These are phyloP conservation scores for Phytophthora sojae DNA, from an alignment of 352 stramenopile genomes.

Conservation along the genomic window DNA sequence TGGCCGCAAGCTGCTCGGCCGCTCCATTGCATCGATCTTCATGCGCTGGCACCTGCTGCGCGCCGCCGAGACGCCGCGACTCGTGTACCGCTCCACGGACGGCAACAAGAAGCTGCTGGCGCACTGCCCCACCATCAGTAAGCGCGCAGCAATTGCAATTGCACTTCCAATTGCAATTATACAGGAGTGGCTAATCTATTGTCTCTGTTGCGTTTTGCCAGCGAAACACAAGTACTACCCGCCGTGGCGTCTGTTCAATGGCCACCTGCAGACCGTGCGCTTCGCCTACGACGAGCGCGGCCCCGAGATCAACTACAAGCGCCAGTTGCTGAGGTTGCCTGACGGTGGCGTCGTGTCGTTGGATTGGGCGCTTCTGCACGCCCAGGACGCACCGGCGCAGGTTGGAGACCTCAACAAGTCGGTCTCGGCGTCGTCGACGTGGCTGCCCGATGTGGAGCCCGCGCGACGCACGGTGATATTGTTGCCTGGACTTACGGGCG, in stretches of 20 bases:
- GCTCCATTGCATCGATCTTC: slow-evolving; percentile 19
- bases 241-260: slow-evolving; percentile 65
- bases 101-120: slow-evolving; percentile 53
- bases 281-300: slow-evolving; percentile 48
- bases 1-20: slow-evolving; percentile 20
- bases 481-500: slow-evolving; percentile 70
- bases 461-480: slow-evolving; percentile 59
- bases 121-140: slow-evolving; percentile 58
- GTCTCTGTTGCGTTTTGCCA: slow-evolving; percentile 16
- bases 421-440: slow-evolving; percentile 24
- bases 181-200: no score
- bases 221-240: slow-evolving; percentile 64
- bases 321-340: slow-evolving; percentile 65
- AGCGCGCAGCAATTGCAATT: slow-evolving; percentile 1
- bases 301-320: slow-evolving; percentile 58
- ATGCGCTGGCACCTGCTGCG: slow-evolving; percentile 37
- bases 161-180: not conserved
- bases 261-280: slow-evolving; percentile 67
- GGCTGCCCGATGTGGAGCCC: slow-evolving; percentile 42
- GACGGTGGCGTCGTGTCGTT: slow-evolving; percentile 75
- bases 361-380: slow-evolving; percentile 65
- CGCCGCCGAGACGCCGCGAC: slow-evolving; percentile 40
- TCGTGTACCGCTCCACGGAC: slow-evolving; percentile 50
- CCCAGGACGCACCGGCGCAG: slow-evolving; percentile 13
- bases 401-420: slow-evolving; percentile 13